Evolutionary conservation across 2,329 filamentous ascomycete species (phyloP).

Genomic region (Sarocladium oryzae): DNA sequence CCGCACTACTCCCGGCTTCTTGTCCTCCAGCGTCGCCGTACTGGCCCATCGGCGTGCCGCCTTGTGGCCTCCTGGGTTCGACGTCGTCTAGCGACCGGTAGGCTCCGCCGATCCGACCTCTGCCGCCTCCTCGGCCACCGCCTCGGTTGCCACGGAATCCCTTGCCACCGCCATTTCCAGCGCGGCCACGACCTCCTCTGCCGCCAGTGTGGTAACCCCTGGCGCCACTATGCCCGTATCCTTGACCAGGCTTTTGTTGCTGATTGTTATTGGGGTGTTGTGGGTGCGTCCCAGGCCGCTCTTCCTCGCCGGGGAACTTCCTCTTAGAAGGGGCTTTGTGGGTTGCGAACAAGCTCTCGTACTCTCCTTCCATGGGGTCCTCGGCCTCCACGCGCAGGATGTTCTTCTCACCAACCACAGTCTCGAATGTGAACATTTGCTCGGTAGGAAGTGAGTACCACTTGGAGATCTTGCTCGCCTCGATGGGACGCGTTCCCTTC

Average conservation of each 20-base stretch:
- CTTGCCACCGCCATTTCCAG: constrained; percentile 29
- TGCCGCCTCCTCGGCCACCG: constrained; percentile 35
- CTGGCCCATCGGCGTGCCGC: neutral
- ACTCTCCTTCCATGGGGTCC: constrained; percentile 52
- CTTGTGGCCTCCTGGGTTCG: constrained; percentile 28
- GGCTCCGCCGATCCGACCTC: constrained; percentile 43
- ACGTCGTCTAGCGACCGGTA: constrained; percentile 67
- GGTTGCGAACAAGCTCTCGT: constrained; percentile 56
- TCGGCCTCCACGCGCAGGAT: constrained; percentile 65
- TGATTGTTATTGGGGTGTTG: constrained; percentile 24
- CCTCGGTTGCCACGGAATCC: constrained; percentile 30
- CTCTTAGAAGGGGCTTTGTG: constrained; percentile 48
- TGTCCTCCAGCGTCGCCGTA: constrained; percentile 30
- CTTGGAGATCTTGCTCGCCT: constrained; percentile 73
- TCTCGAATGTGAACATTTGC: constrained; percentile 71
- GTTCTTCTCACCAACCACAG: constrained; percentile 79
- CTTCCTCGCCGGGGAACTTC: constrained; percentile 46
- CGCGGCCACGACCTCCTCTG: constrained; percentile 32
- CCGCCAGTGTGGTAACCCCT: constrained; percentile 35
- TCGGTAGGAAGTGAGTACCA: constrained; percentile 74
- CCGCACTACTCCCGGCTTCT: constrained; percentile 19
- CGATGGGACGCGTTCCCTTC: constrained; percentile 67
- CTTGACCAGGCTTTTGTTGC: constrained; percentile 20
- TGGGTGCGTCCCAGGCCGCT: constrained; percentile 21
- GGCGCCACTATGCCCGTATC: constrained; percentile 32